Evolutionary conservation across 2,329 filamentous ascomycete species (phyloP), one percentile per base, ranked within the genome.

Genomic region (Celoporthe dispersa): DNA sequence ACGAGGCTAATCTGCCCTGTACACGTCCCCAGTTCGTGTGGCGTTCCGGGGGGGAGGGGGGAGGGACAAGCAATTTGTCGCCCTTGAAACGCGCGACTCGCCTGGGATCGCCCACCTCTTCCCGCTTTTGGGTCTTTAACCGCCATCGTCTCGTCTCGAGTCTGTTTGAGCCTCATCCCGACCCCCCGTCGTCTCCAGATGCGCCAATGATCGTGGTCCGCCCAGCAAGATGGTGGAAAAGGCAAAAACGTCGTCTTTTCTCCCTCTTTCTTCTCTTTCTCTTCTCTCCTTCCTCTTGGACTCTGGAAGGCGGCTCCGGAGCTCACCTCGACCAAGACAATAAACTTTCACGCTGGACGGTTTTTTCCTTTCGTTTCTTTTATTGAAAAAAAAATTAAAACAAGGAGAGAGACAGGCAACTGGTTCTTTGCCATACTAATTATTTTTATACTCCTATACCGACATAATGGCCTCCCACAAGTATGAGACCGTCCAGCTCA

Each of bases 401-500:
- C 3, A 57, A 33, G 7, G 11, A 14, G n/a, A n/a, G n/a, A 37
- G 5, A 9, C 35, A 51, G 65, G 68, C 68, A 68, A 66, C 70
- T 68, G 65, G 68, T 64, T 39, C 35, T 68, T 68, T 41, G 48
- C 70, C 35, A 41, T 51, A 57, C 25, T 55, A 35, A 41, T 39
- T 64, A 35, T 55, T 33, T 64, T 64, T 31, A n/a, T 12, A 60
- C 66, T 8, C 12, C 37, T 39, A 6, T 39, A 64, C 31, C 35
- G 25, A 31, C 64, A 59, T 25, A n/a, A 71, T 68, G 68, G 68
- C 68, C 33, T 66, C 68, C 31, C 71, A 71, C 66, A 76, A 78
- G 68, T 80, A 81, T 74, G 73, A 77, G 60, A 76, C 77, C 68
- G 68, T 81, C 62, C 73, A 76, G 41, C 67, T 75, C 33, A 22